phyloP scores from a whole-genome alignment of 257 asterid species.

The Catharanthus roseus region DNA sequence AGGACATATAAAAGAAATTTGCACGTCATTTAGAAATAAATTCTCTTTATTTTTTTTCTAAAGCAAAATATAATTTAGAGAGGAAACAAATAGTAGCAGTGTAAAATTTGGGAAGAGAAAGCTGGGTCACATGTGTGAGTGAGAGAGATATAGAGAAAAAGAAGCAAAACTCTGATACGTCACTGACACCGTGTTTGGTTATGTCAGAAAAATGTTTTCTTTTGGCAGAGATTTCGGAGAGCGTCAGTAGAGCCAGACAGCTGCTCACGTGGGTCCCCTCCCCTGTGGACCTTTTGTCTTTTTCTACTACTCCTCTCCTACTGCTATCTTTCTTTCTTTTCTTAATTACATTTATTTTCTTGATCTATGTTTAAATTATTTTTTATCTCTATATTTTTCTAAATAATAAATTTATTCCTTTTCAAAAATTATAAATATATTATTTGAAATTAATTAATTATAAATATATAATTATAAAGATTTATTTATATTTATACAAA shows the following conservation, averaged over 20 bases:
- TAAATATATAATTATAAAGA: too few species aligned
- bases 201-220: slow-evolving; percentile 17
- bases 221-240: slow-evolving; percentile 17
- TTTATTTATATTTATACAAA: too few species aligned
- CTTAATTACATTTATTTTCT: not conserved
- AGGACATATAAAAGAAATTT: too few species aligned
- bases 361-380: too few species aligned
- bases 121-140: slow-evolving; percentile 13
- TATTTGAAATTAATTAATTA: too few species aligned
- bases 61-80: too few species aligned
- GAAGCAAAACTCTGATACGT: slow-evolving; percentile 6
- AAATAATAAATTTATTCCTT: too few species aligned
- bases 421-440: too few species aligned
- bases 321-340: not conserved
- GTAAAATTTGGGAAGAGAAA: not conserved
- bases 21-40: too few species aligned
- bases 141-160: not conserved
- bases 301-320: not conserved
- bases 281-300: slow-evolving; percentile 7
- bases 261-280: slow-evolving; percentile 19
- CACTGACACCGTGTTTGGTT: slow-evolving; percentile 14
- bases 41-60: too few species aligned
- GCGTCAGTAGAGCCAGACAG: slow-evolving; percentile 8
- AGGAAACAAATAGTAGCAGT: too few species aligned
- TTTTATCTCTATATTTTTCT: too few species aligned